Percentiles rank a stretch among this genome's conserved stretches.
Conservation (phyloP, 2,329 filamentous ascomycete species). For the Zymoseptoria ardabiliae region DNA sequence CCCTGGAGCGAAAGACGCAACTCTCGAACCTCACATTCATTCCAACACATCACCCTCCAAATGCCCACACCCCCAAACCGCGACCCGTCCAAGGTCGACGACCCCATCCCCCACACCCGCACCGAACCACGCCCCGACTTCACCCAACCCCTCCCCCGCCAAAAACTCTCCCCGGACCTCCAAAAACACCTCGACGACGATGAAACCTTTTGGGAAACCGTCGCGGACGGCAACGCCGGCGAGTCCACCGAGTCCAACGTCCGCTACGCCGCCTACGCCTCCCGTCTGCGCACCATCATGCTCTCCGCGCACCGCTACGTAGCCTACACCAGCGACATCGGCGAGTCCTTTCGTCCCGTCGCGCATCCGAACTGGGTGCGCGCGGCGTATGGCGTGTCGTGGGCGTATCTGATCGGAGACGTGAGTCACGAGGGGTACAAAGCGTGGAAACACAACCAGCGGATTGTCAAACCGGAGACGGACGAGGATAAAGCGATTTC, state of each 20-base stretch:
- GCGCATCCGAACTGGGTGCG: constrained; percentile 78
- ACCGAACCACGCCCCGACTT: constrained; percentile 41
- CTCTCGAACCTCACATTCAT: neutral
- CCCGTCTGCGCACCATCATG: constrained; percentile 59
- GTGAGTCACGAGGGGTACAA: constrained; percentile 93
- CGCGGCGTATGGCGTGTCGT: constrained; percentile 81
- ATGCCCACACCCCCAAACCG: neutral
- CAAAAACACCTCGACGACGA: constrained; percentile 54
- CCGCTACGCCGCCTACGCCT: constrained; percentile 89
- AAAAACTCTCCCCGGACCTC: constrained; percentile 47
- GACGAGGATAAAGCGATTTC: constrained; percentile 29
- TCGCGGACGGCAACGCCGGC: constrained; percentile 57
- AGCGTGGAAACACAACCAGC: constrained; percentile 81
- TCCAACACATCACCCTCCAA: neutral
- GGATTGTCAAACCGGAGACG: constrained; percentile 60
- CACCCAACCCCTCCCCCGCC: constrained; percentile 41
- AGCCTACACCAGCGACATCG: constrained; percentile 90
- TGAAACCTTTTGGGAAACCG: constrained; percentile 59
- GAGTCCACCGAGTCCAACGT: constrained; percentile 79
- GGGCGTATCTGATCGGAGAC: constrained; percentile 86
- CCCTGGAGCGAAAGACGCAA: neutral
- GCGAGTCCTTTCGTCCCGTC: constrained; percentile 89
- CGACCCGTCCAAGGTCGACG: constrained; percentile 17
- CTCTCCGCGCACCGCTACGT: constrained; percentile 90
- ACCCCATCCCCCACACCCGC: constrained; percentile 37